phyloP scores from a whole-genome alignment of 2,329 filamentous ascomycete genomes.

The Alternaria triticina region DNA sequence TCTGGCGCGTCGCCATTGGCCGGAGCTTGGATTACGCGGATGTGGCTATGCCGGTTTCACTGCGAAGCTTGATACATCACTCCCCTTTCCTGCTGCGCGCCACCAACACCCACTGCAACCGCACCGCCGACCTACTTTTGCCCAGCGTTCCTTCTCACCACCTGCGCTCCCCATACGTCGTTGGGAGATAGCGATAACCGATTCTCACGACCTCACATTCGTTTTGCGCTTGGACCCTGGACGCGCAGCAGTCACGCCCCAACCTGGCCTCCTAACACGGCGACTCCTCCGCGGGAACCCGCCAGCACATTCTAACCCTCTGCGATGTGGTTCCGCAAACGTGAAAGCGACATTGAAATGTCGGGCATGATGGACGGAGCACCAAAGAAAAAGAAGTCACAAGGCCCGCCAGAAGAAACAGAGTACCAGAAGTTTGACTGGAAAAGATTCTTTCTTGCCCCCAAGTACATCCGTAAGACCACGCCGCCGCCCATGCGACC shows the following conservation, averaged over 20 bases:
- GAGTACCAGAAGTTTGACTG: conserved; percentile 43
- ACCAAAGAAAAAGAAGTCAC: conserved; percentile 22
- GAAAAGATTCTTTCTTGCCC: conserved; percentile 42
- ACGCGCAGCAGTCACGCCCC: background rate
- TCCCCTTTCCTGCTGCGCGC: conserved; percentile 18
- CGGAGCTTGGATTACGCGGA: conserved; percentile 13
- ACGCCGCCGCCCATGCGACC: background rate
- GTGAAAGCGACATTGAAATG: conserved; percentile 42
- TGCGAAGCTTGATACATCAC: conserved; percentile 24
- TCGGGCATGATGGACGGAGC: conserved; percentile 20
- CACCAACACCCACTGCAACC: conserved; percentile 7
- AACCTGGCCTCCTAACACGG: conserved; percentile 6
- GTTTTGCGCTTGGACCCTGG: background rate
- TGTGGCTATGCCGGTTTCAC: conserved; percentile 39
- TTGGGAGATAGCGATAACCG: background rate
- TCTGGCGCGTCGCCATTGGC: conserved; percentile 27
- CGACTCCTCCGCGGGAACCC: background rate
- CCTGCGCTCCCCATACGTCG: background rate
- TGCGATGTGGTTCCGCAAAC: conserved; percentile 31
- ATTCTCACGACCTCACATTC: background rate
- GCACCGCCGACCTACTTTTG: conserved; percentile 1
- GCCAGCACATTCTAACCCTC: background rate
- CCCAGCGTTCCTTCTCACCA: conserved; percentile 2
- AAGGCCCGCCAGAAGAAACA: conserved; percentile 35
- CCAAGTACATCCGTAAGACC: conserved; percentile 45